Conservation (phyloP, 148 eudicot genomes). For the Linanthus parryae region DNA sequence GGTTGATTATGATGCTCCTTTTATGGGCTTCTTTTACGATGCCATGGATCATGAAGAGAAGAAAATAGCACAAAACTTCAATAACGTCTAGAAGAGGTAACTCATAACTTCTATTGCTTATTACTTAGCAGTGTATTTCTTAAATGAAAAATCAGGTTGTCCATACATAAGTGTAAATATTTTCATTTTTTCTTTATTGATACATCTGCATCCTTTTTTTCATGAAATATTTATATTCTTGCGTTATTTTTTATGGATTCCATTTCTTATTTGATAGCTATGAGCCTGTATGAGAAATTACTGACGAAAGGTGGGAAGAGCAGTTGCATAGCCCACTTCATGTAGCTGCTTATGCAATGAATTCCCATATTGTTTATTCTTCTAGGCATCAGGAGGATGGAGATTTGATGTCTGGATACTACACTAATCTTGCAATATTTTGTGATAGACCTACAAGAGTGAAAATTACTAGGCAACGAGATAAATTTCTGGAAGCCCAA, state of each 20-base stretch:
- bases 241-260: not conserved
- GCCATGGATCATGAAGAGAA: conserved; percentile 1
- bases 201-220: no score
- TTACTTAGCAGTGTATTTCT: no score
- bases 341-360: conserved; percentile 2
- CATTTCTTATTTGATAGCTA: not conserved
- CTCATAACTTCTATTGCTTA: not conserved
- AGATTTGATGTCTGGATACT: not conserved
- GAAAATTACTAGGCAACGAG: conserved; percentile 8
- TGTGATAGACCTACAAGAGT: not conserved
- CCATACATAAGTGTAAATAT: no score
- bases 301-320: not conserved
- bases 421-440: conserved; percentile 8
- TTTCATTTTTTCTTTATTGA: no score
- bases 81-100: not conserved
- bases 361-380: conserved; percentile 6
- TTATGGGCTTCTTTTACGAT: not conserved
- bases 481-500: not conserved
- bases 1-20: not conserved
- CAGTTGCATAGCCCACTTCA: conserved; percentile 14
- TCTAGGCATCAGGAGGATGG: not conserved
- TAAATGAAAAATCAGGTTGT: no score
- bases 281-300: conserved; percentile 2
- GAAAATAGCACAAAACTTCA: not conserved
- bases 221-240: not conserved